These are phyloP conservation scores for Starmerella etchellsii DNA, from an alignment of 805 yeast genomes.

Conservation along the genomic window DNA sequence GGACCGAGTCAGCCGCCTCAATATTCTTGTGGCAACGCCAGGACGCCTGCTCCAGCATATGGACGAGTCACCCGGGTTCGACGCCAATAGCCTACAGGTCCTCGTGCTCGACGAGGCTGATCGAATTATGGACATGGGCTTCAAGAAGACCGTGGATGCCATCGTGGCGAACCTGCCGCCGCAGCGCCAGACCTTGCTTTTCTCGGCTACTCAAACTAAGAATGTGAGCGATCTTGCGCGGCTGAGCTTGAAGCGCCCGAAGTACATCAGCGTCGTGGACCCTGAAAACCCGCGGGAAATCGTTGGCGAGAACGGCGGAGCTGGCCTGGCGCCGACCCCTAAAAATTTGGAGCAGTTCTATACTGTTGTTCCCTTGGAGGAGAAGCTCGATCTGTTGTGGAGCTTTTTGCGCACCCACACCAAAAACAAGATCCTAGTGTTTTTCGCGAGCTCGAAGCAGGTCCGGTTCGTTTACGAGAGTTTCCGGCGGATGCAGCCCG, in stretches of 20 bases:
- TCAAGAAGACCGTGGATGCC: slow-evolving; percentile 67
- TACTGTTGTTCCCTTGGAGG: slow-evolving; percentile 54
- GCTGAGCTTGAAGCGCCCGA: slow-evolving; percentile 53
- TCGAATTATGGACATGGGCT: slow-evolving; percentile 87
- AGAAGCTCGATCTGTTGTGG: slow-evolving; percentile 76
- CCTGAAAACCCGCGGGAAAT: slow-evolving; percentile 13
- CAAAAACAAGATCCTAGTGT: slow-evolving; percentile 67
- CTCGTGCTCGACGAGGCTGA: slow-evolving; percentile 86
- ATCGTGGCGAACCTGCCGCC: slow-evolving; percentile 68
- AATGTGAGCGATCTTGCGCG: slow-evolving; percentile 73
- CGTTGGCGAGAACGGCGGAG: slow-evolving; percentile 13
- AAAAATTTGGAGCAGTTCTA: slow-evolving; percentile 75
- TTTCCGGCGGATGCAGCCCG: slow-evolving; percentile 79
- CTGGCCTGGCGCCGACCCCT: slow-evolving; percentile 46
- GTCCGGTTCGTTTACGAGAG: slow-evolving; percentile 83
- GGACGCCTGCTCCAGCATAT: slow-evolving; percentile 82
- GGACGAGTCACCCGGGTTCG: slow-evolving; percentile 78
- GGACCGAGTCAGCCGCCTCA: slow-evolving; percentile 66
- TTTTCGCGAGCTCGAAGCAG: slow-evolving; percentile 77
- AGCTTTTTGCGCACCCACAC: slow-evolving; percentile 75
- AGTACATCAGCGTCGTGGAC: slow-evolving; percentile 39
- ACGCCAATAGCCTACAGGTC: slow-evolving; percentile 58
- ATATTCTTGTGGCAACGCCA: slow-evolving; percentile 81
- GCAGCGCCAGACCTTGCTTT: slow-evolving; percentile 68
- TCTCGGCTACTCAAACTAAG: slow-evolving; percentile 83